These are phyloP conservation scores for Leccinum ochraceum DNA, from an alignment of 768 basidiomycete genomes.

Conservation along the genomic window DNA sequence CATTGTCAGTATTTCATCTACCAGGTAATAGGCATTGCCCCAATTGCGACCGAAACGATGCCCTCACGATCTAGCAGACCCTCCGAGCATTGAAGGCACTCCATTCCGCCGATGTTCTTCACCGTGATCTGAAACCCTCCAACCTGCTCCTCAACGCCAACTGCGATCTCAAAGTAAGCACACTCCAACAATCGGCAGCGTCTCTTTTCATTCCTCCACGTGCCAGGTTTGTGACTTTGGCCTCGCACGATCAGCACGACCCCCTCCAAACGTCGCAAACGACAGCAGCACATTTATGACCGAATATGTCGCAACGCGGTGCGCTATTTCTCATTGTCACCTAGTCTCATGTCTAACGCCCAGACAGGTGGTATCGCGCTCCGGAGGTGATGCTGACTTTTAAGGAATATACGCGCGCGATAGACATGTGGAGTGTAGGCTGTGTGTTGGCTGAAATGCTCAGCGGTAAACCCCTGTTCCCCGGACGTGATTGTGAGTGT, in stretches of 20 bases:
- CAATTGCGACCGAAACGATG: not conserved
- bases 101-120: conserved; percentile 92
- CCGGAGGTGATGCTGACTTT: conserved; percentile 99
- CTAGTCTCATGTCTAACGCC: conserved; percentile 2
- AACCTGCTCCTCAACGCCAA: conserved; percentile 96
- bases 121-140: conserved; percentile 94
- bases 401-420: conserved; percentile 89
- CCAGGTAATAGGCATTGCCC: conserved; percentile 53
- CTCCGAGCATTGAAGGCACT: conserved; percentile 92
- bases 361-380: conserved; percentile 87
- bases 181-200: conserved; percentile 1
- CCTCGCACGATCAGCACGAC: conserved; percentile 77
- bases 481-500: conserved; percentile 81
- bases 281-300: conserved; percentile 84
- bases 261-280: conserved; percentile 69
- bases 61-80: conserved; percentile 43
- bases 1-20: conserved; percentile 98
- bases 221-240: conserved; percentile 82
- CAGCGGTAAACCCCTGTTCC: conserved; percentile 89
- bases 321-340: conserved; percentile 6
- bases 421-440: conserved; percentile 87
- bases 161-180: conserved; percentile 86
- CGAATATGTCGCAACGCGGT: conserved; percentile 96
- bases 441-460: conserved; percentile 92
- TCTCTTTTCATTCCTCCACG: conserved; percentile 3